Base-by-base conservation (phyloP, 371 early-diverging fungal species). In the Mucor mucedo region DNA sequence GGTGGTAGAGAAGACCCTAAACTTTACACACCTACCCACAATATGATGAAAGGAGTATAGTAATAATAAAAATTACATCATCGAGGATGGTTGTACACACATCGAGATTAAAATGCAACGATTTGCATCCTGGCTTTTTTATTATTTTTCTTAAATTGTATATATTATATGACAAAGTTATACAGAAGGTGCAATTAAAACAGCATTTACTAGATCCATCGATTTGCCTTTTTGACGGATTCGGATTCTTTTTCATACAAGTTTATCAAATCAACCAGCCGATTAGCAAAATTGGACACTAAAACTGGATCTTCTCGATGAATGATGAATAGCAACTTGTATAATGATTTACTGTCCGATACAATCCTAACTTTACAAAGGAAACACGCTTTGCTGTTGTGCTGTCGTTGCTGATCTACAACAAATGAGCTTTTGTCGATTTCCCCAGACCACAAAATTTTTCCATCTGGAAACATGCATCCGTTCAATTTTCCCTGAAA, bases 1-100 rank as follows among this genome's bases (percentile, higher is more conserved):
- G 81, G 81, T 21, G 81, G 81, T 21, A 72, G 68, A 63, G 81
- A 77, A 29, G 75, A 77, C 55, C 70, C 81, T 16, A 68, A 74
- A 44, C 60, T 80, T 11, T 77, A 79, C 40, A 61, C 73, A 11
- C 63, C 72, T 33, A 62, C 66, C 13, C 80, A 79, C 14, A 68
- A 70, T 55, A 52, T 76, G 48, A 76, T 79, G 74, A 67, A 65
- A 44, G 62, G 63, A 41, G 75, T 79, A n/a, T 70, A 70, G 58
- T 16, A n/a, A 16, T 13, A 28, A 50, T 30, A 30, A 30, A 27
- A 42, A 42, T 35, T 35, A 8, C 35, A 35, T 35, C 35, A 35
- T 35, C 8, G 8, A 35, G 8, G 35, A 35, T 35, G 35, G 6
- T 4, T 42, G n/a, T 4, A 42, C 1, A 11, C 10, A 42, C 10